Conservation (phyloP, 2,329 filamentous ascomycete genomes). For the Aureobasidium melanogenum region DNA sequence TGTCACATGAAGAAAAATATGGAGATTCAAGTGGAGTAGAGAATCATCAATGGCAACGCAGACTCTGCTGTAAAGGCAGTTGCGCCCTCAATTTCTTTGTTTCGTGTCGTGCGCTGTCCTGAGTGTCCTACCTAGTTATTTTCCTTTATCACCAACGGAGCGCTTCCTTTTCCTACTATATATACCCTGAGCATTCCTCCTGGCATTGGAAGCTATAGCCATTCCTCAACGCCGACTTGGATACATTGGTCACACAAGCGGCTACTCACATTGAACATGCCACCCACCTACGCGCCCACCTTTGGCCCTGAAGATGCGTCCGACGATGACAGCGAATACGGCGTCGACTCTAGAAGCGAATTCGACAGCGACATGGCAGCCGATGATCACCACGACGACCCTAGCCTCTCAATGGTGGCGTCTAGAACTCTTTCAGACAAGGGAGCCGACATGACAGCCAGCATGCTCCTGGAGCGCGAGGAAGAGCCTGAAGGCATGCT, state of each 20-base stretch:
- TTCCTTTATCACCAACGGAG: not conserved
- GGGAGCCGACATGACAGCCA: constrained; percentile 1
- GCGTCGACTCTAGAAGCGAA: not conserved
- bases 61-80: not conserved
- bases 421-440: constrained; percentile 1
- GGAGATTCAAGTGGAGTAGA: constrained; percentile 4
- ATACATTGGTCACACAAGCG: not conserved
- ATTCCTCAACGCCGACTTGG: not conserved
- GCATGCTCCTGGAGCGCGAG: constrained; percentile 16
- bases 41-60: not conserved
- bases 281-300: constrained; percentile 9
- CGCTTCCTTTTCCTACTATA: not conserved
- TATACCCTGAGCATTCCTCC: not conserved
- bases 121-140: not conserved
- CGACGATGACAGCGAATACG: constrained; percentile 5
- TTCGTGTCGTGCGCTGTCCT: not conserved
- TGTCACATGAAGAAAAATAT: constrained; percentile 8
- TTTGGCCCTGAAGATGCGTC: constrained; percentile 3
- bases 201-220: not conserved
- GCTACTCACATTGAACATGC: not conserved
- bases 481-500: constrained; percentile 29
- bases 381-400: not conserved
- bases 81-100: not conserved
- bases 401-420: not conserved
- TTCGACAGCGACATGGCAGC: not conserved